Evolutionary conservation across 805 yeast species (phyloP), one percentile per base, ranked within the genome.

Genomic region (Wickerhamiella siamensis): DNA sequence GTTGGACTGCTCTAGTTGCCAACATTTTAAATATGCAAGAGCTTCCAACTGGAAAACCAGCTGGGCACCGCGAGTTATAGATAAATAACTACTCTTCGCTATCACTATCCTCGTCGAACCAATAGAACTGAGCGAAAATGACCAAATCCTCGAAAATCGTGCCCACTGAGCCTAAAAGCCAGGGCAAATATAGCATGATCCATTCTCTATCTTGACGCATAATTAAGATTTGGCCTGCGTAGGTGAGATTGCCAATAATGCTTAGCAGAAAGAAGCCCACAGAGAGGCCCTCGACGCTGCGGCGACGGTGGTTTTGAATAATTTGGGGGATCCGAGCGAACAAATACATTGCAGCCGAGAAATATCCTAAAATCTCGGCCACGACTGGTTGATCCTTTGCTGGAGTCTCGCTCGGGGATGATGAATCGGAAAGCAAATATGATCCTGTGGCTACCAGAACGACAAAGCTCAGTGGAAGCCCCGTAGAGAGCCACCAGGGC

Each of bases 1-100:
- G 98, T 2, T 91, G 98, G 98, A 78, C 96, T 1, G 76, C 94
- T 1, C 62, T 84, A 45, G 80, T 82, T 10, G 74, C 82, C 4
- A 66, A 75, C 47, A 82, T 91, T 55, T 80, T 91, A 88, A 70
- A 71, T 42, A 79, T 82, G 91, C 88, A 91, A 1, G 77, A 72
- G 38, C 10, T 36, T 27, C 16, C 4, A n/a, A 20, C 21, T 4
- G 12, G 10, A 14, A 20, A 29, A n/a, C 16, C 4, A n/a, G 26
- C 21, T 4, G 12, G 10, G 14, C 27, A 29, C 16, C 22, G 27
- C 20, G 36, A 29, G 37, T 33, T 46, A 14, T 39, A 27, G 5
- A 33, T 15, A 33, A 15, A 31, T 15, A 31, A n/a, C n/a, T 31
- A 31, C 17, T 31, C 17, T 9, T 31, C 17, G n/a, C 16, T 31